Base-by-base conservation (phyloP, 1,284 basidiomycete genomes). In the Tranzscheliella williamsii region DNA sequence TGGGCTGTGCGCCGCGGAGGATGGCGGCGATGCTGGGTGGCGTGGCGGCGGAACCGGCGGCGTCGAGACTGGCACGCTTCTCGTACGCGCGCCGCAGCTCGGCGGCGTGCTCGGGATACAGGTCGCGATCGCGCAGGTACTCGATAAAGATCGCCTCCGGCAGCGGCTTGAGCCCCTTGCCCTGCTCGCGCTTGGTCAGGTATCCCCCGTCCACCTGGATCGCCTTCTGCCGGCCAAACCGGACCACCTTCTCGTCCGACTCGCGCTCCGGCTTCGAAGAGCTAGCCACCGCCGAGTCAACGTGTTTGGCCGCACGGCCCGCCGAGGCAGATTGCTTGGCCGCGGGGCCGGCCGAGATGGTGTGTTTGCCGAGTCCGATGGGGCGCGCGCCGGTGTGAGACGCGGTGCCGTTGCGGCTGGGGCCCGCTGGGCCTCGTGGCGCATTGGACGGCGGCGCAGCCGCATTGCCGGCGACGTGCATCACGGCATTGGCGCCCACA, bases 381-480 rank as follows among this genome's bases (percentile, higher is more conserved):
- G n/a, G n/a, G n/a, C n/a, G n/a, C n/a, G n/a, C n/a, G n/a, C n/a
- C n/a, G n/a, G 26, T 8, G 8, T 8, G 26, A 27, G 8, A 27
- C 8, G 8, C 26, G 26, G 8, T 15, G 26, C 26, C 26, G 8
- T 27, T 27, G 8, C 26, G 26, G 15, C 26, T 27, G 26, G 8
- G 8, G 15, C 26, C 26, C 8, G 26, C 26, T 27, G 26, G 26
- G 15, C 26, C 26, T 8, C 26, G 26, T 8, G 21, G 35, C 11
- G 20, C 21, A 16, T 21, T 22, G 26, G 26, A 8, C 8, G 26
- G 26, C 15, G 26, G 8, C 8, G 8, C 22, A 6, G 8, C 15
- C 6, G 45, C 45, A 43, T 53, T 53, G 3, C 40, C 46, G 2
- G 47, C 24, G 1, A 67, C 47, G 21, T 67, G 61, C 55, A 67